Conservation (phyloP, 1,139 yeast species). For the Yarrowia galli region DNA sequence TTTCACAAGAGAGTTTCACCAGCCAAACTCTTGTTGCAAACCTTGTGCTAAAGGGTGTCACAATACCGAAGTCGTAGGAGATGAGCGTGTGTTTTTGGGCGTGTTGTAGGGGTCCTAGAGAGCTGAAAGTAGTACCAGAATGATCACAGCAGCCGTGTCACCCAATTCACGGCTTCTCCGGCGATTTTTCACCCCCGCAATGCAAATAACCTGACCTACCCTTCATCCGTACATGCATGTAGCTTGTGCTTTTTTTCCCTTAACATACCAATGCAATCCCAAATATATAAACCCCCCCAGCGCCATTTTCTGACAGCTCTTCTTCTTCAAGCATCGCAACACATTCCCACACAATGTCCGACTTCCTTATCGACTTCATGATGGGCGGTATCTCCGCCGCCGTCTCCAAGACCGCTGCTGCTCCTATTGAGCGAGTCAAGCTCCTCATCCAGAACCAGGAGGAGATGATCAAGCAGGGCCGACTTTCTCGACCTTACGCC, state of each 20-base stretch:
- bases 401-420: slow-evolving; percentile 83
- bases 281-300: slow-evolving; percentile 32
- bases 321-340: slow-evolving; percentile 12
- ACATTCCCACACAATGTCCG: slow-evolving; percentile 30
- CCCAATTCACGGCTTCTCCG: background rate
- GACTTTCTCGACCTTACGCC: slow-evolving; percentile 67
- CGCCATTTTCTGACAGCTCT: background rate
- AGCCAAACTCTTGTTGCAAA: background rate
- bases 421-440: slow-evolving; percentile 85
- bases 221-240: background rate
- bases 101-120: background rate
- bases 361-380: slow-evolving; percentile 64
- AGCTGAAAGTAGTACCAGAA: background rate
- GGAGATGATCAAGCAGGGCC: slow-evolving; percentile 84
- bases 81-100: background rate
- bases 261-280: background rate
- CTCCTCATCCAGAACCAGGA: slow-evolving; percentile 83
- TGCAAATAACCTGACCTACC: no score
- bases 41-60: background rate
- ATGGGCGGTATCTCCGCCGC: slow-evolving; percentile 91
- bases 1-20: slow-evolving; percentile 22
- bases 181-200: background rate
- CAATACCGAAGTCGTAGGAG: background rate
- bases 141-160: no score
- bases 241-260: background rate